phyloP scores from a whole-genome alignment of 1,284 basidiomycete species.

The Papiliotrema laurentii region DNA sequence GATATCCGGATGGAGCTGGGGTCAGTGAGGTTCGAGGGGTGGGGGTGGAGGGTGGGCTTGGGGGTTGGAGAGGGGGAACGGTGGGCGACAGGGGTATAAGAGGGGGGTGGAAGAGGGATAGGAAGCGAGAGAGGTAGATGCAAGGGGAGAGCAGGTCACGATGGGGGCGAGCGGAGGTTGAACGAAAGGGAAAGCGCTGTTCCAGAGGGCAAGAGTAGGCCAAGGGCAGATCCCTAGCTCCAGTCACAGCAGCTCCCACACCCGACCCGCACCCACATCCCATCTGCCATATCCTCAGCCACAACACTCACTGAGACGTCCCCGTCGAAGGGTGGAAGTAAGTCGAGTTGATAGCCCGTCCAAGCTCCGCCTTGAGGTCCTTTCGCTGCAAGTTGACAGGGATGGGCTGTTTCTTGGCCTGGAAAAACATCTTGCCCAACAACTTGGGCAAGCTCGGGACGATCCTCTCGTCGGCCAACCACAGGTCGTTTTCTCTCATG shows the following conservation, averaged over 20 bases:
- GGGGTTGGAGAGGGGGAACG: neutral
- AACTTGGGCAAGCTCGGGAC: slow-evolving; percentile 80
- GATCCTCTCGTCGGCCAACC: slow-evolving; percentile 88
- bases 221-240: too few species aligned
- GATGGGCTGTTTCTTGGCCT: slow-evolving; percentile 93
- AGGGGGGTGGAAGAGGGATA: too few species aligned
- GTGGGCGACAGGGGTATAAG: too few species aligned
- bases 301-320: slow-evolving; percentile 74
- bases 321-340: slow-evolving; percentile 91
- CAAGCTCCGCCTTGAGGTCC: slow-evolving; percentile 83
- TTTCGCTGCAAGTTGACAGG: slow-evolving; percentile 81
- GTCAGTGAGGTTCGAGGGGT: too few species aligned
- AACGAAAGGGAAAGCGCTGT: too few species aligned
- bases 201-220: too few species aligned
- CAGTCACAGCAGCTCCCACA: too few species aligned
- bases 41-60: too few species aligned
- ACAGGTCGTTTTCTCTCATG: slow-evolving; percentile 82
- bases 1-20: slow-evolving; percentile 79
- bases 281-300: neutral
- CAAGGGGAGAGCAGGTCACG: neutral
- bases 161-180: neutral
- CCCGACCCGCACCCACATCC: neutral
- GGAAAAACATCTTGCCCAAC: slow-evolving; percentile 85
- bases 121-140: neutral
- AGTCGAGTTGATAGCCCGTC: slow-evolving; percentile 82